Evolutionary conservation across 2,329 filamentous ascomycete species (phyloP).

Genomic region (Colletotrichum simmondsii): DNA sequence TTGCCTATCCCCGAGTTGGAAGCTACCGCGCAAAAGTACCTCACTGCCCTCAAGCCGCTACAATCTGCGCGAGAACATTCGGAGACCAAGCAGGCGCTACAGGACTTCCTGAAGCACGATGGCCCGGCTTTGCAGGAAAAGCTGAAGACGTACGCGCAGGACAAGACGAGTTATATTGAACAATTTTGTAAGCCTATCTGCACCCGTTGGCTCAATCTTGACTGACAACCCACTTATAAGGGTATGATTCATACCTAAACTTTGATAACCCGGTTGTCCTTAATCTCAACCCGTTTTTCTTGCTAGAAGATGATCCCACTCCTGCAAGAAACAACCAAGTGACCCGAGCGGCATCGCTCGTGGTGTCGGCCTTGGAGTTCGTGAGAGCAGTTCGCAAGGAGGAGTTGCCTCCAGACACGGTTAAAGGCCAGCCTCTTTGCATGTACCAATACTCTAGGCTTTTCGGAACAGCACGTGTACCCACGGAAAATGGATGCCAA

Average conservation of each 20-base stretch:
- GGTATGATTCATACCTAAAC: slow-evolving; percentile 99
- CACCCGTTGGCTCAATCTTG: neutral
- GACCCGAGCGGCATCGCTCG: slow-evolving; percentile 90
- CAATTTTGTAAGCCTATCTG: slow-evolving; percentile 83
- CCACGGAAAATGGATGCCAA: slow-evolving; percentile 93
- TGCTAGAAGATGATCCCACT: slow-evolving; percentile 96
- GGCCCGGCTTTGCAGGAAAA: slow-evolving; percentile 89
- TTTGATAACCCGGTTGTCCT: slow-evolving; percentile 97
- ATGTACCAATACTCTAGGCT: slow-evolving; percentile 99
- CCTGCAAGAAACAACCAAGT: slow-evolving; percentile 97
- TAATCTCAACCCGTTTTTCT: slow-evolving; percentile 97
- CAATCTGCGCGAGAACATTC: slow-evolving; percentile 84
- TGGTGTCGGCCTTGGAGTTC: slow-evolving; percentile 90
- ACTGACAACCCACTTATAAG: slow-evolving; percentile 55
- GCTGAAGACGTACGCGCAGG: slow-evolving; percentile 88
- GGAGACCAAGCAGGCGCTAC: slow-evolving; percentile 82
- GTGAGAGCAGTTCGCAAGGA: slow-evolving; percentile 93
- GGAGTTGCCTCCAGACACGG: slow-evolving; percentile 88
- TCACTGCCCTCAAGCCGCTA: slow-evolving; percentile 82
- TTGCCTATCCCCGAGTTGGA: slow-evolving; percentile 93
- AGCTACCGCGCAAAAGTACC: slow-evolving; percentile 80
- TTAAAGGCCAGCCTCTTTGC: slow-evolving; percentile 86
- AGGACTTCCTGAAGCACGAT: slow-evolving; percentile 84
- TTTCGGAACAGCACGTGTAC: slow-evolving; percentile 94
- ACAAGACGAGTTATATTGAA: slow-evolving; percentile 96